A percentile compares a stretch with the other conserved stretches of the same genome.
Evolutionary conservation across 768 basidiomycete genomes (phyloP).

Genomic region (Suillus occidentalis): DNA sequence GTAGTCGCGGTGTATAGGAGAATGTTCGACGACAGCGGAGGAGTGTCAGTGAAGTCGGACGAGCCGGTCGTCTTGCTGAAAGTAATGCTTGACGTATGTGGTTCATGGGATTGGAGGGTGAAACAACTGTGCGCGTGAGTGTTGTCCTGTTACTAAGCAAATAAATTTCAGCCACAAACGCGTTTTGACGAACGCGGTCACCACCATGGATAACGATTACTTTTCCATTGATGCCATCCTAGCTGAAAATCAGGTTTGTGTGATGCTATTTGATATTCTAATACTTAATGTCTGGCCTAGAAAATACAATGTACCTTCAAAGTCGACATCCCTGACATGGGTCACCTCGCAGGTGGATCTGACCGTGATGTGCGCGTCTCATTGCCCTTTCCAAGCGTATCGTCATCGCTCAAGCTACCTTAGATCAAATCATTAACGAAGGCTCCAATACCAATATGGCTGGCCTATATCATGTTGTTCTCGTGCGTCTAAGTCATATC

Average conservation of each 20-base stretch:
- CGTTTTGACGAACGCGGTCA: slow-evolving; percentile 10
- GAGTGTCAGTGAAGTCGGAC: slow-evolving; percentile 12
- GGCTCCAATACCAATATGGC: slow-evolving; percentile 86
- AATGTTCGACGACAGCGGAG: slow-evolving; percentile 26
- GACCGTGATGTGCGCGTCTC: slow-evolving; percentile 69
- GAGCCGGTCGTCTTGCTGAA: slow-evolving; percentile 17
- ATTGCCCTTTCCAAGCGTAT: neutral
- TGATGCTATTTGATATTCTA: neutral
- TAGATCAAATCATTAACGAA: slow-evolving; percentile 81
- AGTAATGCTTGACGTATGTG: slow-evolving; percentile 15
- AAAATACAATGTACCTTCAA: slow-evolving; percentile 95
- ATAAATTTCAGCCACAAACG: slow-evolving; percentile 21
- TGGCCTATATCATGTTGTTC: slow-evolving; percentile 82
- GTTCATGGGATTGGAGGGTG: slow-evolving; percentile 21
- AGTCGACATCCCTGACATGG: slow-evolving; percentile 79
- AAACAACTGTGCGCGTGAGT: neutral
- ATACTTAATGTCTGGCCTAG: slow-evolving; percentile 36
- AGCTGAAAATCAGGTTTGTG: slow-evolving; percentile 80
- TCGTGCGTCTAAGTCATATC: slow-evolving; percentile 46
- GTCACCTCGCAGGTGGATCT: slow-evolving; percentile 84
- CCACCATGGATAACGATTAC: slow-evolving; percentile 91
- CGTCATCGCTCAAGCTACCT: slow-evolving; percentile 12
- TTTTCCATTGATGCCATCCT: slow-evolving; percentile 90
- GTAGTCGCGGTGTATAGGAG: slow-evolving; percentile 28
- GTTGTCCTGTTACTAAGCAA: neutral